Percentiles rank a stretch among this genome's conserved stretches.
phyloP scores from a whole-genome alignment of 371 early-diverging fungal genomes.

The Mortierella sp. region DNA sequence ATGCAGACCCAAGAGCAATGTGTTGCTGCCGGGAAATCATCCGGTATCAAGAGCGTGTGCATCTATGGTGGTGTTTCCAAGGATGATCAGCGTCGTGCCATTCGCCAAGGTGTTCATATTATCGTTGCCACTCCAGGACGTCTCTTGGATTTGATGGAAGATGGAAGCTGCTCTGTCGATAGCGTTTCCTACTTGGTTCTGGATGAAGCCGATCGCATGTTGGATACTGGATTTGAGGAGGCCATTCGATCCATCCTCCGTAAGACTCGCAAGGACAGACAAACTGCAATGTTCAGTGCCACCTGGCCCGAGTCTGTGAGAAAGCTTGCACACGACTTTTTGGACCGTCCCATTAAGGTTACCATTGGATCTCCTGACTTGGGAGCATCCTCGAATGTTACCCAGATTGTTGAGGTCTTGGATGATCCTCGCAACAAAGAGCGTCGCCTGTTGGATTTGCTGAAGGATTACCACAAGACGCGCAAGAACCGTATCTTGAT shows the following conservation, averaged over 20 bases:
- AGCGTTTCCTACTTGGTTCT: constrained; percentile 87
- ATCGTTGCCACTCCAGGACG: constrained; percentile 97
- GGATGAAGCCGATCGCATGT: constrained; percentile 97
- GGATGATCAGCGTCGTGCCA: constrained; percentile 68
- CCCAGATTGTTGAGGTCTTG: constrained; percentile 94
- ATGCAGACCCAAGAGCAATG: constrained; percentile 89
- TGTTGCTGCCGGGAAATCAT: constrained; percentile 73
- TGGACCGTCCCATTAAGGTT: constrained; percentile 89
- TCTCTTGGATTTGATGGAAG: constrained; percentile 91
- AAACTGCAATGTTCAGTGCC: constrained; percentile 92
- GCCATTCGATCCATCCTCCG: constrained; percentile 87
- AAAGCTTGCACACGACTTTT: constrained; percentile 87
- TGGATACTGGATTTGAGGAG: constrained; percentile 93
- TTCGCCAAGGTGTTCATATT: constrained; percentile 81
- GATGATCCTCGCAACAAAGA: constrained; percentile 85
- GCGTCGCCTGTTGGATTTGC: constrained; percentile 78
- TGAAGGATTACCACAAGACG: constrained; percentile 85
- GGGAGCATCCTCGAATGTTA: constrained; percentile 91
- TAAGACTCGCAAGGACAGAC: constrained; percentile 71
- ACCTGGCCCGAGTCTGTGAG: constrained; percentile 86
- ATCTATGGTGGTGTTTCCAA: constrained; percentile 85
- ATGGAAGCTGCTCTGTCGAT: constrained; percentile 75
- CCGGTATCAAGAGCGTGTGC: constrained; percentile 83
- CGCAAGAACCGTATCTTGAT: constrained; percentile 87
- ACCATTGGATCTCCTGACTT: constrained; percentile 95